These are phyloP conservation scores for Arctium minus DNA, from an alignment of 129 eudicot genomes.

Conservation along the genomic window DNA sequence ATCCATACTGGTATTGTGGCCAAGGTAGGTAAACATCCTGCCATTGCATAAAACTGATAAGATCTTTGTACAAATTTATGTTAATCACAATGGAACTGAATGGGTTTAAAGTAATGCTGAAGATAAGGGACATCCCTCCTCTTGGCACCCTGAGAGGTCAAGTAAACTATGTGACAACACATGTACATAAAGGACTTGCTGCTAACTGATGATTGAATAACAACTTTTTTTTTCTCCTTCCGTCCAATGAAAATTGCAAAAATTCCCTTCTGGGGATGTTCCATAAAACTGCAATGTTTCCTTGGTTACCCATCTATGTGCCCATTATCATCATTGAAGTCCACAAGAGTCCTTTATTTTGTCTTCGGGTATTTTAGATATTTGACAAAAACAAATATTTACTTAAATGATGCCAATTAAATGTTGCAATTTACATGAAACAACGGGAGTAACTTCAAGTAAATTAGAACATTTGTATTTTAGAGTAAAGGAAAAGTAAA, in stretches of 20 bases:
- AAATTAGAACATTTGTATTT: background rate
- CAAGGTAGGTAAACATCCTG: constrained; percentile 98
- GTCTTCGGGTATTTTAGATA: background rate
- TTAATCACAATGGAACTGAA: constrained; percentile 1
- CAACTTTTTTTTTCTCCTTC: background rate
- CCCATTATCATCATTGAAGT: constrained; percentile 8
- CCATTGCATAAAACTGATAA: constrained; percentile 10
- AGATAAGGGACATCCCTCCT: background rate
- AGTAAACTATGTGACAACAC: background rate
- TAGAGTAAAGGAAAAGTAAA: background rate
- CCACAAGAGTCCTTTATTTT: background rate
- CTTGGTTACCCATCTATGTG: background rate
- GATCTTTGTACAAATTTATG: constrained; percentile 11
- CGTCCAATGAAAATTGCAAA: background rate
- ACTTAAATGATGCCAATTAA: background rate
- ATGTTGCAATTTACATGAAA: constrained; percentile 5
- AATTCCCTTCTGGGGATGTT: background rate
- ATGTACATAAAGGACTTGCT: background rate
- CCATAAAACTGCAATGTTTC: constrained; percentile 1
- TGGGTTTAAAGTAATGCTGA: background rate
- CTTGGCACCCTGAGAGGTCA: background rate
- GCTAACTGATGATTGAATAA: background rate
- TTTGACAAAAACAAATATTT: background rate
- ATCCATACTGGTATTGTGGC: constrained; percentile 99
- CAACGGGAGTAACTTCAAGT: background rate